Conservation (phyloP, 2,329 filamentous ascomycete genomes). For the Penicillium sp. region DNA sequence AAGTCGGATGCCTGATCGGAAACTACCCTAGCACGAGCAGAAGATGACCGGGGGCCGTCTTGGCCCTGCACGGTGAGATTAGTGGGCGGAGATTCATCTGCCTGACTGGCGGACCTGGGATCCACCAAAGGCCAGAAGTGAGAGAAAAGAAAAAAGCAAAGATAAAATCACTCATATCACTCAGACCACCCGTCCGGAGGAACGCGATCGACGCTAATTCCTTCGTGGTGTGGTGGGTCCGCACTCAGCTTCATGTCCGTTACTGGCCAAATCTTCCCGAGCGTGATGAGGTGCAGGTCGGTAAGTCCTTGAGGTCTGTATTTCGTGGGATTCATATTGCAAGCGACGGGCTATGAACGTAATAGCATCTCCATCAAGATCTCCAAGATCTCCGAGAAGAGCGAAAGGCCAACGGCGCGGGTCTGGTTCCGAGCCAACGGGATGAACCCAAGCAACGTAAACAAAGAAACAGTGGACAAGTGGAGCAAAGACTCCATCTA, state of each 20-base stretch:
- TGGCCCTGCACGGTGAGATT: background rate
- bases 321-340: no score
- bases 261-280: background rate
- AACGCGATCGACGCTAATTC: background rate
- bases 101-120: background rate
- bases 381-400: background rate
- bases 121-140: background rate
- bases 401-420: background rate
- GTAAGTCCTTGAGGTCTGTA: no score
- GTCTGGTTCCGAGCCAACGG: background rate
- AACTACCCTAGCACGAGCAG: background rate
- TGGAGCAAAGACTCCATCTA: background rate
- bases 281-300: background rate
- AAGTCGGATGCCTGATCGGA: slow-evolving; percentile 3
- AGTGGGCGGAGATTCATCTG: background rate
- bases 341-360: background rate
- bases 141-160: background rate
- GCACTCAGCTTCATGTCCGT: background rate
- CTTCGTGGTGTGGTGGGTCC: background rate
- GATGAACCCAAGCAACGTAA: background rate
- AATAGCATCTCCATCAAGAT: no score
- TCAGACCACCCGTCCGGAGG: background rate
- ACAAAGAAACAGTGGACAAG: background rate
- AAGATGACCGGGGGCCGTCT: background rate
- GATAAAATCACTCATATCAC: background rate